These are phyloP conservation scores for Talaromyces sp. DNA, from an alignment of 2,329 filamentous ascomycete species.

Conservation along the genomic window DNA sequence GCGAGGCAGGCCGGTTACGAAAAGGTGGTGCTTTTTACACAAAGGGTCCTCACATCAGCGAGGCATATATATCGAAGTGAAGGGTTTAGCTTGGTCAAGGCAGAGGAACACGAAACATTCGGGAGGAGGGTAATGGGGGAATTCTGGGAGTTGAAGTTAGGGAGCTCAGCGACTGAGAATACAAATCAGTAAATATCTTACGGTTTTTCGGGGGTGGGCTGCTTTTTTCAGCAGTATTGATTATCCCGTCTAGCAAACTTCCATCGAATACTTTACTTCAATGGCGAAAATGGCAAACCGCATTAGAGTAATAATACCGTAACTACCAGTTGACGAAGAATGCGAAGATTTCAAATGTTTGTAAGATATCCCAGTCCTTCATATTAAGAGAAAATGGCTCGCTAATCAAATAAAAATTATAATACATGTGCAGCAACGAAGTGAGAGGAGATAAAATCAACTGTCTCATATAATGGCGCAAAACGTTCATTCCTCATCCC, in stretches of 20 bases:
- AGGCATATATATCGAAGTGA: constrained; percentile 18
- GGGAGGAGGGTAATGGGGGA: constrained; percentile 18
- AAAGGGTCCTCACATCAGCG: constrained; percentile 16
- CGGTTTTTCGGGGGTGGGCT: not conserved
- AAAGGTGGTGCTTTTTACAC: constrained; percentile 20
- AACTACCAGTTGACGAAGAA: no score
- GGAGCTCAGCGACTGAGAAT: not conserved
- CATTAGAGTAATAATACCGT: not conserved
- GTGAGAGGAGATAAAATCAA: not conserved
- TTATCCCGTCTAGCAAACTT: not conserved
- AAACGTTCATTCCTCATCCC: not conserved
- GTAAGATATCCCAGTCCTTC: not conserved
- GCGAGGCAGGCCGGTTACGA: constrained; percentile 18
- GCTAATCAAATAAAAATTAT: not conserved
- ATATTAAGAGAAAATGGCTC: not conserved
- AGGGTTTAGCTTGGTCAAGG: constrained; percentile 16
- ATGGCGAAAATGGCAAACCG: no score
- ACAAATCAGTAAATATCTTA: not conserved
- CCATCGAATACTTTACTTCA: not conserved
- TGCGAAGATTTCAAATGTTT: not conserved
- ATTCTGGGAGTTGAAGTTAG: constrained; percentile 17
- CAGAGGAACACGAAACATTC: constrained; percentile 18
- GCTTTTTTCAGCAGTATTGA: not conserved
- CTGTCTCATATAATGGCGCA: not conserved
- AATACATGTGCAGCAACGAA: not conserved